Evolutionary conservation across 129 eudicot species (phyloP).

Genomic region (Calendula officinalis): DNA sequence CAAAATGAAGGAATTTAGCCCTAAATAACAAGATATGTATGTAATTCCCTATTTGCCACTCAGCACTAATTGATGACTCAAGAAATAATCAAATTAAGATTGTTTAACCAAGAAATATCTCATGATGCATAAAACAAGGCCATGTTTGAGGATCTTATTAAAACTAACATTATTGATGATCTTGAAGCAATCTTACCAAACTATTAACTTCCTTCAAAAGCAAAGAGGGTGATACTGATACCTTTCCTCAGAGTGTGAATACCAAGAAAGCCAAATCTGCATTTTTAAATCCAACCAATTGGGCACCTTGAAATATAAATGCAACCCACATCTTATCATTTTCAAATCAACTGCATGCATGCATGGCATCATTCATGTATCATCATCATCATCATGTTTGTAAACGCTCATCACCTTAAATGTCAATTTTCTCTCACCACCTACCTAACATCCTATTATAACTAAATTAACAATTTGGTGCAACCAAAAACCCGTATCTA

Average conservation of each 20-base stretch:
- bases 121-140: slow-evolving; percentile 45
- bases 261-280: slow-evolving; percentile 98
- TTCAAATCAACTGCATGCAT: slow-evolving; percentile 37
- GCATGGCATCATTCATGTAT: slow-evolving; percentile 48
- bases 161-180: slow-evolving; percentile 53
- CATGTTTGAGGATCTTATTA: slow-evolving; percentile 35
- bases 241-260: slow-evolving; percentile 82
- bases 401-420: slow-evolving; percentile 30
- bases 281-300: slow-evolving; percentile 95
- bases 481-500: no score
- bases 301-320: slow-evolving; percentile 67
- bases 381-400: slow-evolving; percentile 22
- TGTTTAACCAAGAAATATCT: slow-evolving; percentile 16
- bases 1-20: neutral
- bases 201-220: slow-evolving; percentile 89
- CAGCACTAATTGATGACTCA: slow-evolving; percentile 27
- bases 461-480: neutral
- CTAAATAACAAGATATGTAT: slow-evolving; percentile 9
- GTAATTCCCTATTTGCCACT: slow-evolving; percentile 8
- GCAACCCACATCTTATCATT: slow-evolving; percentile 55
- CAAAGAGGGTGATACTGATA: slow-evolving; percentile 66
- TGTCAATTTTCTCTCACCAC: slow-evolving; percentile 37
- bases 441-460: slow-evolving; percentile 21
- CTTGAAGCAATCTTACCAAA: slow-evolving; percentile 97
- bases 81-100: slow-evolving; percentile 19